Base-by-base conservation (phyloP, 1,139 yeast species). In the Debaryomyces nepalensis region DNA sequence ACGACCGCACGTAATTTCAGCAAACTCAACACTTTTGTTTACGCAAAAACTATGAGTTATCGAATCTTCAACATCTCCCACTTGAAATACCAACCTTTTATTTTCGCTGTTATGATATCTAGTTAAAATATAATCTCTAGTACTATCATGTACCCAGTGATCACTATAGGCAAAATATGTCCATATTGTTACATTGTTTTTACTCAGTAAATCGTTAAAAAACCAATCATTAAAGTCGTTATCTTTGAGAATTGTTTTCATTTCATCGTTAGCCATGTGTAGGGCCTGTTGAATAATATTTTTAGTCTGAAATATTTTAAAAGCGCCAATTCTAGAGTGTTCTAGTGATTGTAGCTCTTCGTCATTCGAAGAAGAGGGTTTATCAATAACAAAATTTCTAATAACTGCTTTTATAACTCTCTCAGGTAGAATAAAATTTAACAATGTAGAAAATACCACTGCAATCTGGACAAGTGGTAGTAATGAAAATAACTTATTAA, bases 31-130 rank as follows among this genome's bases (percentile, higher is more conserved):
- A 52, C 78, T 77, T 49, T 79, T 81, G 41, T 70, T 65, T 5
- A 81, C 75, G 53, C 86, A 81, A 54, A 81, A 81, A 43, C 82
- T 73, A 53, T 81, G 87, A 6, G 70, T 63, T 23, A 80, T 77
- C 1, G 61, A 65, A 16, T 18, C 27, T 18, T 21, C 29, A 41
- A 61, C 61, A 29, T 63, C 65, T 19, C 49, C 49, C 11, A 70
- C 45, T 39, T 68, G 65, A 36, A 74, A 63, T 2, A 46, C 44
- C 12, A 75, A 62, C 43, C 65, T 62, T 11, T 58, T 52, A 35
- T 60, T 58, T 9, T 52, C 46, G 26, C 37, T 48, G 35, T 61
- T 58, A 30, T 63, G 62, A 54, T 78, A 76, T 26, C 64, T 58
- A 4, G 61, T 44, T 26, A 74, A 53, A 12, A 81, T 58, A 44